Conservation (phyloP, 2,329 filamentous ascomycete species). For the Pyrenochaeta sp. region DNA sequence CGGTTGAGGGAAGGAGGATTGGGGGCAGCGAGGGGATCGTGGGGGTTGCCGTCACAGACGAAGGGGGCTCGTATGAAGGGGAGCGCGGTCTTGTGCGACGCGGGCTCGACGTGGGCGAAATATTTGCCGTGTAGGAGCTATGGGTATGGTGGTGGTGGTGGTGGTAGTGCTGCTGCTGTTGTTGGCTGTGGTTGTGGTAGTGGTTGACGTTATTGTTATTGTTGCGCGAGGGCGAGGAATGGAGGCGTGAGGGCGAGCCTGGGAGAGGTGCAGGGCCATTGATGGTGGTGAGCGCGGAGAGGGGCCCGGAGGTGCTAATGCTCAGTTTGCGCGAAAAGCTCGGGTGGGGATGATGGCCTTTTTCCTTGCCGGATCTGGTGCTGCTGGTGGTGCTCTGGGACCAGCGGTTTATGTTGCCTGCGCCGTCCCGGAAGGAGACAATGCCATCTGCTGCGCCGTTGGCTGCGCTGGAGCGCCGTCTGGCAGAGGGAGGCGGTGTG, state of each 20-base stretch:
- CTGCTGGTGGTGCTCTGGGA: constrained; percentile 65
- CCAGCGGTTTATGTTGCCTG: constrained; percentile 65
- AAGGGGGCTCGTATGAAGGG: constrained; percentile 39
- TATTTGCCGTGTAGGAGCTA: constrained; percentile 11
- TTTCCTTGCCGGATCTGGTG: constrained; percentile 46
- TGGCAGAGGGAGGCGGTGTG: constrained; percentile 35
- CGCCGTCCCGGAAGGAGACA: constrained; percentile 52
- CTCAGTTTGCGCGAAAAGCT: constrained; percentile 50
- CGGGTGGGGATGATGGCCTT: constrained; percentile 33
- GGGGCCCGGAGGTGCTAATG: constrained; percentile 41
- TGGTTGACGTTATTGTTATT: constrained; percentile 1
- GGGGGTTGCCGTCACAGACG: constrained; percentile 43
- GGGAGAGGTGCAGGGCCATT: constrained; percentile 47
- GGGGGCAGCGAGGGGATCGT: constrained; percentile 42
- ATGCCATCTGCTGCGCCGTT: constrained; percentile 51
- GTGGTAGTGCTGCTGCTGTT: constrained; percentile 4
- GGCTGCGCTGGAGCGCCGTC: constrained; percentile 53
- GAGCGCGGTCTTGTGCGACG: constrained; percentile 42
- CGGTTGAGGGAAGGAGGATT: constrained; percentile 43
- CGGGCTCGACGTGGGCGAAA: constrained; percentile 51
- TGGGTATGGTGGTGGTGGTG: constrained; percentile 11
- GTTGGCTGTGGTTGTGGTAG: neutral
- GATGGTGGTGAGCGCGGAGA: constrained; percentile 36
- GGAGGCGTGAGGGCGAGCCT: constrained; percentile 40
- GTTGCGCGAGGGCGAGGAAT: constrained; percentile 32